phyloP scores from a whole-genome alignment of 306 rosid species.

The Acacia crassicarpa region DNA sequence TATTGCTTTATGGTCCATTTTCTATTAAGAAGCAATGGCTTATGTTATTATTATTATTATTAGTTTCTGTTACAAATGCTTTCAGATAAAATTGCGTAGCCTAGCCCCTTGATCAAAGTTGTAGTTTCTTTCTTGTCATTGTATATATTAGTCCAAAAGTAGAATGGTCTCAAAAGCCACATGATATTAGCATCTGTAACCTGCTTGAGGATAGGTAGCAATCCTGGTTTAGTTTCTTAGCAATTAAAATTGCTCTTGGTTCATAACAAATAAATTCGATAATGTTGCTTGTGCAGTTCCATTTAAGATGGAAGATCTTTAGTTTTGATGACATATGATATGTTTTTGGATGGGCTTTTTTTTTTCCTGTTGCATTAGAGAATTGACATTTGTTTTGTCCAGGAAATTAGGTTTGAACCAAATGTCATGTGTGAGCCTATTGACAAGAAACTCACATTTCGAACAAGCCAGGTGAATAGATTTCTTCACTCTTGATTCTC shows the following conservation, averaged over 20 bases:
- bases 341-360: background rate
- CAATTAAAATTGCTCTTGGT: conserved; percentile 8
- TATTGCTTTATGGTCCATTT: background rate
- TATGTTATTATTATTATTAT: background rate
- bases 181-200: background rate
- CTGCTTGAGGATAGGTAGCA: background rate
- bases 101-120: background rate
- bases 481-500: background rate
- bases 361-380: background rate
- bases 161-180: background rate
- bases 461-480: conserved; percentile 74
- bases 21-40: background rate
- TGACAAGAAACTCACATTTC: conserved; percentile 82
- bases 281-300: conserved; percentile 3
- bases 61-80: background rate
- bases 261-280: conserved; percentile 11
- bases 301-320: background rate
- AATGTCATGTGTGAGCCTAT: conserved; percentile 93
- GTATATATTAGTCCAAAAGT: background rate
- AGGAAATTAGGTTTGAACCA: conserved; percentile 98
- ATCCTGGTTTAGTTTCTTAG: conserved; percentile 2
- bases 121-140: background rate
- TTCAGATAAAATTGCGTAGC: background rate
- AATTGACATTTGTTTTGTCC: conserved; percentile 31
- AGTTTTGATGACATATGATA: conserved; percentile 1